These are phyloP conservation scores for Lepidium aucheri DNA, from an alignment of 345 rosid genomes.

Conservation along the genomic window DNA sequence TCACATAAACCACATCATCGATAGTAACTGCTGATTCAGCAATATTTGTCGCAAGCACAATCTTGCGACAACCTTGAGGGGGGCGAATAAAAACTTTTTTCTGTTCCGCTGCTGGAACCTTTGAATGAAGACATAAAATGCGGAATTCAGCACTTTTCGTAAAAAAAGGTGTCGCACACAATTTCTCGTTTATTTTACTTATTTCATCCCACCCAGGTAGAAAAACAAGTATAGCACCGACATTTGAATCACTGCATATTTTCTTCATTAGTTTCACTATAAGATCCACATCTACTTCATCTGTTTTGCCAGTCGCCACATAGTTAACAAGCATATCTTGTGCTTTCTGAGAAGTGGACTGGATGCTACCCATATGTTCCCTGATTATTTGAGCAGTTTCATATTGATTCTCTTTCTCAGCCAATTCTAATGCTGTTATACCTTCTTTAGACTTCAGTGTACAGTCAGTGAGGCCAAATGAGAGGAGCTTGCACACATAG, in stretches of 20 bases:
- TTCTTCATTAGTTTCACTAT: slow-evolving; percentile 57
- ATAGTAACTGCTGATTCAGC: slow-evolving; percentile 91
- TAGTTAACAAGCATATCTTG: slow-evolving; percentile 57
- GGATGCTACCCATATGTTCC: slow-evolving; percentile 31
- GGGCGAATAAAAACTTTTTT: slow-evolving; percentile 65
- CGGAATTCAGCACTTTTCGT: slow-evolving; percentile 43
- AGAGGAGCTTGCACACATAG: slow-evolving; percentile 77
- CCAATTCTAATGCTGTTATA: slow-evolving; percentile 57
- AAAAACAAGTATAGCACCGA: slow-evolving; percentile 88
- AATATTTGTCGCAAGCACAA: slow-evolving; percentile 85
- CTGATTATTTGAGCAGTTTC: slow-evolving; percentile 62
- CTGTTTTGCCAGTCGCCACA: slow-evolving; percentile 48
- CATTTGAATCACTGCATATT: slow-evolving; percentile 58
- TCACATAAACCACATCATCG: slow-evolving; percentile 95
- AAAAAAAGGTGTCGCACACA: slow-evolving; percentile 45
- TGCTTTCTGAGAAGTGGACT: slow-evolving; percentile 33
- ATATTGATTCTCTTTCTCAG: slow-evolving; percentile 54
- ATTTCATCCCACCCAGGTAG: slow-evolving; percentile 99
- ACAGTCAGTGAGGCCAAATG: slow-evolving; percentile 57
- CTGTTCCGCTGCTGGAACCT: slow-evolving; percentile 80
- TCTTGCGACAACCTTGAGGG: slow-evolving; percentile 73
- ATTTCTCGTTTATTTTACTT: slow-evolving; percentile 44
- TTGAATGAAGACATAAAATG: slow-evolving; percentile 78
- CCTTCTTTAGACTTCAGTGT: slow-evolving; percentile 50
- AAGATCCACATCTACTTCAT: slow-evolving; percentile 60